Evolutionary conservation across 768 basidiomycete species (phyloP).

Genomic region (Gloeostereum incarnatum): DNA sequence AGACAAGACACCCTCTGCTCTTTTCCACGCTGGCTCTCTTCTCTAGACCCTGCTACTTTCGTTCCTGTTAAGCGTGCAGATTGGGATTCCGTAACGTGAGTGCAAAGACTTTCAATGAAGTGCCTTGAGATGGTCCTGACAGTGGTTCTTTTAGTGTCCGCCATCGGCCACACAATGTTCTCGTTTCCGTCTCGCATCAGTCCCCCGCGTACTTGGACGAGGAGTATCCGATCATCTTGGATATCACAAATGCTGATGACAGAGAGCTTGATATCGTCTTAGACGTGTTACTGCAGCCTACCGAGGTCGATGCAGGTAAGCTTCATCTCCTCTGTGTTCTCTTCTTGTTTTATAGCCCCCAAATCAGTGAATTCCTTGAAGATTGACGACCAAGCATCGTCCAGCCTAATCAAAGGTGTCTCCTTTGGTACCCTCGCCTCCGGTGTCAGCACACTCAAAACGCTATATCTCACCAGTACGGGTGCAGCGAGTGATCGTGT

Average conservation of each 20-base stretch:
- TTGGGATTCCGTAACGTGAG: constrained; percentile 39
- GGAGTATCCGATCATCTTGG: constrained; percentile 62
- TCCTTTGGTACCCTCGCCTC: constrained; percentile 55
- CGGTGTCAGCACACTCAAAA: constrained; percentile 48
- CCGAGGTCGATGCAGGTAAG: constrained; percentile 67
- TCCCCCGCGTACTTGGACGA: constrained; percentile 77
- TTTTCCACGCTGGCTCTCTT: constrained; percentile 51
- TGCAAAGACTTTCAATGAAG: constrained; percentile 5
- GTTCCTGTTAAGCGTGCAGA: constrained; percentile 40
- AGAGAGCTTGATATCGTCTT: constrained; percentile 58
- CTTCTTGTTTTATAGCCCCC: background rate
- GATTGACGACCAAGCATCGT: constrained; percentile 54
- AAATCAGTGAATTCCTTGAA: constrained; percentile 48
- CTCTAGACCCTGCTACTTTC: constrained; percentile 42
- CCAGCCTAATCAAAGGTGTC: constrained; percentile 67
- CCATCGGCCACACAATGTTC: constrained; percentile 50
- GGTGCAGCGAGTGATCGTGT: constrained; percentile 64
- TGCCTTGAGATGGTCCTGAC: background rate
- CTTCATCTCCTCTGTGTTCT: constrained; percentile 1
- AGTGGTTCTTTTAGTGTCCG: constrained; percentile 36
- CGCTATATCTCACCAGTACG: constrained; percentile 49
- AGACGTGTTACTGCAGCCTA: constrained; percentile 75
- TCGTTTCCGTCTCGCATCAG: constrained; percentile 45
- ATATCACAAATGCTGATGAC: constrained; percentile 65
- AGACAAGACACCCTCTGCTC: constrained; percentile 23